These are phyloP conservation scores for Coemansia sp. DNA, from an alignment of 192 early-diverging fungal genomes.

Conservation along the genomic window DNA sequence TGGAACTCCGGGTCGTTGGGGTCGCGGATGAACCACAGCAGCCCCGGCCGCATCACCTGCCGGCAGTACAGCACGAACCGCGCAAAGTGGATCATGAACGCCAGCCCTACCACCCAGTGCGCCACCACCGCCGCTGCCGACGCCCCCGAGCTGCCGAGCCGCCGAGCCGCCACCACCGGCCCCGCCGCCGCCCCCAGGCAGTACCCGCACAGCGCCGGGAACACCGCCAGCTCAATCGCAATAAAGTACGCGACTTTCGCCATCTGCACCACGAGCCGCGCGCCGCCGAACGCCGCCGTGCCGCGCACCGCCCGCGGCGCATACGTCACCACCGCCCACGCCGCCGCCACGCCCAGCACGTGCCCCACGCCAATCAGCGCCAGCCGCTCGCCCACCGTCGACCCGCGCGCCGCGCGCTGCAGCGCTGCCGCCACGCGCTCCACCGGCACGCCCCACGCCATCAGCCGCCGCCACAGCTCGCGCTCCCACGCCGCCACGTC, in stretches of 20 bases:
- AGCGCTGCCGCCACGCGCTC: conserved; percentile 50
- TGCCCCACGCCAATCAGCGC: conserved; percentile 41
- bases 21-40: conserved; percentile 98
- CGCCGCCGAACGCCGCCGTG: conserved; percentile 21
- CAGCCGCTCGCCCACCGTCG: conserved; percentile 34
- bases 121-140: conserved; percentile 50
- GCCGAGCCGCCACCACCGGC: conserved; percentile 66
- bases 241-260: conserved; percentile 79
- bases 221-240: conserved; percentile 77
- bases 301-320: conserved; percentile 19
- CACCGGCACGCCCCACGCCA: conserved; percentile 49
- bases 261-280: conserved; percentile 38
- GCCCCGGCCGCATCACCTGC: conserved; percentile 82
- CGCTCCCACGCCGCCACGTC: conserved; percentile 17
- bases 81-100: conserved; percentile 93
- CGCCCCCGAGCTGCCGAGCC: conserved; percentile 13
- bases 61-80: conserved; percentile 77
- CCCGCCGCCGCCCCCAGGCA: conserved; percentile 79
- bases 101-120: conserved; percentile 91
- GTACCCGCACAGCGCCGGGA: conserved; percentile 84
- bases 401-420: conserved; percentile 9
- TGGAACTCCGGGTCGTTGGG: conserved; percentile 94
- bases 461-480: conserved; percentile 28
- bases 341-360: conserved; percentile 44
- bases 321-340: conserved; percentile 52